Conservation (phyloP, 805 yeast species). For the Candida stauntonica region DNA sequence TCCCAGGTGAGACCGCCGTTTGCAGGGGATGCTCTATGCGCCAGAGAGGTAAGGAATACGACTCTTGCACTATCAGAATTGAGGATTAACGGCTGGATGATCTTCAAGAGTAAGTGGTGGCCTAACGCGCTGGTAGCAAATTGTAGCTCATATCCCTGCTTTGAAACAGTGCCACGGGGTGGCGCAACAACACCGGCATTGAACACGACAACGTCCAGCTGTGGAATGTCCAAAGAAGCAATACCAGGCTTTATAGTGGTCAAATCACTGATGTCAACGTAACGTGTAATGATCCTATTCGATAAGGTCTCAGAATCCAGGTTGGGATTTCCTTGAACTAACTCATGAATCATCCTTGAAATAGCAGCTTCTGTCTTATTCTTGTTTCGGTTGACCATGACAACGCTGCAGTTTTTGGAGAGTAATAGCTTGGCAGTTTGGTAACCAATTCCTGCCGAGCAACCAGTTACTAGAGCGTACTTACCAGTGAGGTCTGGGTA, state of each 20-base stretch:
- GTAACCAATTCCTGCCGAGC: constrained; percentile 33
- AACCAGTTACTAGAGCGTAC: constrained; percentile 30
- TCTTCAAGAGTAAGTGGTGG: constrained; percentile 39
- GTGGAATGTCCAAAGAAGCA: constrained; percentile 28
- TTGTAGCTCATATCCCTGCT: constrained; percentile 43
- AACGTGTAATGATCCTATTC: constrained; percentile 23
- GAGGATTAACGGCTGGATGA: constrained; percentile 34
- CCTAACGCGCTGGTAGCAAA: constrained; percentile 45
- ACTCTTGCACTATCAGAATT: constrained; percentile 36
- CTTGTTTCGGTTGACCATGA: constrained; percentile 34
- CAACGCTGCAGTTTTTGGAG: constrained; percentile 32
- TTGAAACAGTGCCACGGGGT: constrained; percentile 33
- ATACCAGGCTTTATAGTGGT: constrained; percentile 35
- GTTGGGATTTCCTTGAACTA: constrained; percentile 17
- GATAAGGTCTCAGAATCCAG: constrained; percentile 12
- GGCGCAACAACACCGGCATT: constrained; percentile 45
- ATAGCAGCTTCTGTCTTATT: constrained; percentile 30
- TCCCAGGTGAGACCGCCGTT: constrained; percentile 35
- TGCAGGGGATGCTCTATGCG: constrained; percentile 29
- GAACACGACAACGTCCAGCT: constrained; percentile 35
- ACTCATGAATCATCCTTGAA: constrained; percentile 24
- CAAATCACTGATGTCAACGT: constrained; percentile 38
- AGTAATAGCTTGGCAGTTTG: constrained; percentile 31
- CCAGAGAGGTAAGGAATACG: constrained; percentile 42
- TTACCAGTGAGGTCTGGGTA: constrained; percentile 29